These are phyloP conservation scores for Suillus plorans DNA, from an alignment of 768 basidiomycete genomes.

Conservation along the genomic window DNA sequence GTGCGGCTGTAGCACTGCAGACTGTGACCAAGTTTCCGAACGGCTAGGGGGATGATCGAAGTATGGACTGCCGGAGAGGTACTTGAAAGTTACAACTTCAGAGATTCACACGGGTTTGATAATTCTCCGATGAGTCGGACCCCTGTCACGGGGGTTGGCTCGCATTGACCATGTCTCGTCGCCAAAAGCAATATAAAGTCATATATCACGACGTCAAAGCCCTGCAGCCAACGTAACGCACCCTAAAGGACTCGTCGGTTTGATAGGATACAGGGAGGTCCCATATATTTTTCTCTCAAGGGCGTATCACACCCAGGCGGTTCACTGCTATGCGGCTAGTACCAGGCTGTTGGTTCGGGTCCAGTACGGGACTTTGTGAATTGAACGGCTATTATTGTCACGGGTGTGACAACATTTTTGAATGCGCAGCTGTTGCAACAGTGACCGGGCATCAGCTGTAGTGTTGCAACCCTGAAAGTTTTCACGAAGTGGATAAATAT, in stretches of 20 bases:
- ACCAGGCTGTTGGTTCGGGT: not conserved
- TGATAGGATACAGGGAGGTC: no score
- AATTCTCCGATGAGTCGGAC: not conserved
- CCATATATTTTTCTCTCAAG: no score
- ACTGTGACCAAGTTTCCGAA: not conserved
- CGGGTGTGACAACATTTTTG: not conserved
- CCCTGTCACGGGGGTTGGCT: not conserved
- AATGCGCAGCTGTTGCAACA: not conserved
- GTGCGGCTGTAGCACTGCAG: not conserved
- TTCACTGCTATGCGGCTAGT: no score
- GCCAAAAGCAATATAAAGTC: no score
- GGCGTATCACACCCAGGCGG: no score
- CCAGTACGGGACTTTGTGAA: not conserved
- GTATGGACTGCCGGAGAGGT: not conserved
- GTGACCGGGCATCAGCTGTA: not conserved
- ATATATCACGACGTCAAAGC: no score
- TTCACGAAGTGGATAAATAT: not conserved
- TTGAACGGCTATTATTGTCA: not conserved
- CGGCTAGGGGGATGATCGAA: not conserved
- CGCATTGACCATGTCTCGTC: no score
- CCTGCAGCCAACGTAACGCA: no score
- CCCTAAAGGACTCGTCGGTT: no score
- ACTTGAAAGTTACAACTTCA: not conserved
- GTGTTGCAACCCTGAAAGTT: constrained; percentile 2
- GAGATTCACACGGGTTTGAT: not conserved